phyloP scores from a whole-genome alignment of 306 rosid genomes.

The Cucurbita argyrosperma region DNA sequence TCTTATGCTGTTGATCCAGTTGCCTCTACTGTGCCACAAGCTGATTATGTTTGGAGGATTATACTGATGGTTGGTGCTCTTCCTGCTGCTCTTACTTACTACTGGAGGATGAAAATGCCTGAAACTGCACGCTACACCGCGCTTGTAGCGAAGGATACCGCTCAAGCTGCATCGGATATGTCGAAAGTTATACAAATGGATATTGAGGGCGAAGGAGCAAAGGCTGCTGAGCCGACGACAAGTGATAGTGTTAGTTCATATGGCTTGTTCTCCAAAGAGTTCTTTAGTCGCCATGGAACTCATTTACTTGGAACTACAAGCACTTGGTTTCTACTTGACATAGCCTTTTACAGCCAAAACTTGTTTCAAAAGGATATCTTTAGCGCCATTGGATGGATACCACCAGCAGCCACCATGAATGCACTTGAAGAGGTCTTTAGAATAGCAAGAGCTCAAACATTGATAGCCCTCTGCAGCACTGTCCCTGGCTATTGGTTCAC shows the following conservation, averaged over 20 bases:
- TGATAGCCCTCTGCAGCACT: conserved; percentile 60
- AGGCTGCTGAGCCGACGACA: background rate
- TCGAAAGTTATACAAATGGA: conserved; percentile 53
- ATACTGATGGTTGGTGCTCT: conserved; percentile 58
- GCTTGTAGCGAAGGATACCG: conserved; percentile 44
- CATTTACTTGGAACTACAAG: conserved; percentile 59
- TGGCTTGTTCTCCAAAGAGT: conserved; percentile 34
- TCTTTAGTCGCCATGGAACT: conserved; percentile 42
- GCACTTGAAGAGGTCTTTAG: conserved; percentile 49
- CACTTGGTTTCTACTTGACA: conserved; percentile 68
- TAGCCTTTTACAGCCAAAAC: conserved; percentile 61
- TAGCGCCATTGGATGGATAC: conserved; percentile 67
- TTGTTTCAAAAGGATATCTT: conserved; percentile 69
- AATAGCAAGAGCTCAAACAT: conserved; percentile 60
- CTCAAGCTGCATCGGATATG: conserved; percentile 52
- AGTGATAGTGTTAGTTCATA: background rate
- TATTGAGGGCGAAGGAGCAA: conserved; percentile 21
- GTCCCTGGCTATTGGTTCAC: conserved; percentile 82
- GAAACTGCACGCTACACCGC: conserved; percentile 76
- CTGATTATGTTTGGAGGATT: conserved; percentile 56
- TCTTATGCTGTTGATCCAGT: conserved; percentile 23
- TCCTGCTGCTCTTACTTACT: conserved; percentile 53
- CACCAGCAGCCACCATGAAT: conserved; percentile 45
- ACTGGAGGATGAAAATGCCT: conserved; percentile 60
- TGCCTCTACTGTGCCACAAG: conserved; percentile 46